phyloP scores from a whole-genome alignment of 129 eudicot genomes.

The Mikania micrantha region DNA sequence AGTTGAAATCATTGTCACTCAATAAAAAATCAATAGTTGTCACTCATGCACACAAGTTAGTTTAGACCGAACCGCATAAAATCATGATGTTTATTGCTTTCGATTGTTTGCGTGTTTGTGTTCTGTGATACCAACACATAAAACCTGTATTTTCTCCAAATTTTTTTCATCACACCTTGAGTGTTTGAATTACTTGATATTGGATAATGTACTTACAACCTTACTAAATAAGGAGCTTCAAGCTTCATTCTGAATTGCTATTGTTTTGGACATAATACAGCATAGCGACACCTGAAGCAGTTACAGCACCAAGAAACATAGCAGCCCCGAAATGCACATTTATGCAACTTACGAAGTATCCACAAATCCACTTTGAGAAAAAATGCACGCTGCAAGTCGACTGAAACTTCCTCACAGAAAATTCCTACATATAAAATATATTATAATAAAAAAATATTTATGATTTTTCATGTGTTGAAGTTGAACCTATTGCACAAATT shows the following conservation, averaged over 20 bases:
- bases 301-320: constrained; percentile 35
- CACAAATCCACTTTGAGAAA: constrained; percentile 48
- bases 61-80: too few species aligned
- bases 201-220: too few species aligned
- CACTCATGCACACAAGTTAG: too few species aligned
- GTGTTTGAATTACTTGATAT: not conserved
- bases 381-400: constrained; percentile 50
- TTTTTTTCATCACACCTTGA: too few species aligned
- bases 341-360: constrained; percentile 27
- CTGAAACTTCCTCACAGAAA: constrained; percentile 52
- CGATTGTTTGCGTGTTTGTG: too few species aligned
- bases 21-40: too few species aligned
- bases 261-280: constrained; percentile 28
- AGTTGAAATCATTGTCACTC: too few species aligned
- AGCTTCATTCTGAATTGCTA: constrained; percentile 10
- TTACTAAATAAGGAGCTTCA: not conserved
- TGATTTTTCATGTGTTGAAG: not conserved
- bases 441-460: not conserved
- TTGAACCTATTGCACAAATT: constrained; percentile 1
- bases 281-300: constrained; percentile 38
- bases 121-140: too few species aligned
- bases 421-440: constrained; percentile 45
- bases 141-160: too few species aligned
- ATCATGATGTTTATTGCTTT: too few species aligned
- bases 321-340: constrained; percentile 11